Conservation (phyloP, 108 stramenopile genomes). For the Cylindrotheca fusiformis region DNA sequence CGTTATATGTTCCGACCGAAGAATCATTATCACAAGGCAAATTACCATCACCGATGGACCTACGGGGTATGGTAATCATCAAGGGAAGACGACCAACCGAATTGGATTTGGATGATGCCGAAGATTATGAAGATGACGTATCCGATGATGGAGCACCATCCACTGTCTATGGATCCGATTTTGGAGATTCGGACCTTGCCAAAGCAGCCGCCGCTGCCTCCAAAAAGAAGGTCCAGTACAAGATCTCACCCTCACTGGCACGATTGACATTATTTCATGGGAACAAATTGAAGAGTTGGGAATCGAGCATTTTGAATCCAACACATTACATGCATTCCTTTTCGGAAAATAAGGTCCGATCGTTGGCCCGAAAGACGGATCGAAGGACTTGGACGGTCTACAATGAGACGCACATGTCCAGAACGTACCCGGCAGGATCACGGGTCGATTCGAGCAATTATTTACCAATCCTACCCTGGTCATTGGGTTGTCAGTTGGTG, state of each 20-base stretch:
- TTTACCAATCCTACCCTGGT: constrained; percentile 85
- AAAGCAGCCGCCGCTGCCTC: background rate
- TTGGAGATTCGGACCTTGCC: constrained; percentile 1
- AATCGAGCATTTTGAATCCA: constrained; percentile 35
- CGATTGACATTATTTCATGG: constrained; percentile 77
- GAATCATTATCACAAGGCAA: constrained; percentile 22
- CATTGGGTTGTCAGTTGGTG: constrained; percentile 85
- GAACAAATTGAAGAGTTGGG: constrained; percentile 45
- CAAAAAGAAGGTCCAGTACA: constrained; percentile 10
- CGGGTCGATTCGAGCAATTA: constrained; percentile 91
- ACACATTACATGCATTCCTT: constrained; percentile 78
- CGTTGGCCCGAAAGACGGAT: constrained; percentile 32
- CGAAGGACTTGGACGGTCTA: constrained; percentile 68
- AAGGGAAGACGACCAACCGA: constrained; percentile 69
- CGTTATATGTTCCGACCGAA: constrained; percentile 72
- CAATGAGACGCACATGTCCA: constrained; percentile 80
- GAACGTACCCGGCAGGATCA: constrained; percentile 88
- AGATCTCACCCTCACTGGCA: constrained; percentile 59
- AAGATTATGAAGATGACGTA: constrained; percentile 39
- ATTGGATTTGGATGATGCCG: constrained; percentile 29
- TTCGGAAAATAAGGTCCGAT: constrained; percentile 64
- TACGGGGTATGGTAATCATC: constrained; percentile 82
- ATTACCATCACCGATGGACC: constrained; percentile 74
- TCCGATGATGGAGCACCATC: constrained; percentile 40
- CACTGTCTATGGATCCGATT: constrained; percentile 8